Evolutionary conservation across 306 rosid genomes (phyloP).

Genomic region (Clitoria ternatea): DNA sequence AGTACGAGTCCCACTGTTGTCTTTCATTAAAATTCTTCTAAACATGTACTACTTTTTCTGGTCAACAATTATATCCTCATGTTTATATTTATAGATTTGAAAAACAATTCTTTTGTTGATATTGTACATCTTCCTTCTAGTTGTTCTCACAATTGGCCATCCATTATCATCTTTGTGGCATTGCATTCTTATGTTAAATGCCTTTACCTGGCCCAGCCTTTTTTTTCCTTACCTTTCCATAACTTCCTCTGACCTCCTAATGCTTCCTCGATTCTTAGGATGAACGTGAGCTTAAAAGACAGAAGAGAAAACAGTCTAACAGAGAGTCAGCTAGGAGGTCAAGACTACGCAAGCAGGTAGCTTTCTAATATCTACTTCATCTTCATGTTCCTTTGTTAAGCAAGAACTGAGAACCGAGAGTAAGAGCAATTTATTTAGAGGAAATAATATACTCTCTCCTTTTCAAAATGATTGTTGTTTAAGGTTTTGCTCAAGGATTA

Average conservation of each 20-base stretch:
- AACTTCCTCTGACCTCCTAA: neutral
- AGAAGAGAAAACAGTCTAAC: slow-evolving; percentile 96
- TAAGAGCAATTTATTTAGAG: no score
- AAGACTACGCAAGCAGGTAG: slow-evolving; percentile 95
- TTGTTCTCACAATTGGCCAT: neutral
- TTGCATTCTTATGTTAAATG: neutral
- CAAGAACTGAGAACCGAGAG: no score
- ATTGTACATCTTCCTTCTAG: no score
- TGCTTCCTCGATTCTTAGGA: slow-evolving; percentile 46
- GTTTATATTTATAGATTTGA: neutral
- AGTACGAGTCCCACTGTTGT: slow-evolving; percentile 35
- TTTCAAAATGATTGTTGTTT: no score
- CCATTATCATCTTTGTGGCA: neutral
- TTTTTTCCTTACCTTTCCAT: neutral
- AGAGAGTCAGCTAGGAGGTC: slow-evolving; percentile 99
- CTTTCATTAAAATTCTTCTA: neutral
- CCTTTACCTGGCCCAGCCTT: neutral
- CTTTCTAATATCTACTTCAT: neutral
- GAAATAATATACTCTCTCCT: no score
- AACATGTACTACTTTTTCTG: neutral
- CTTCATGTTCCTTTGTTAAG: neutral
- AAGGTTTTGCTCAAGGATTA: no score
- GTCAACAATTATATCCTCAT: neutral
- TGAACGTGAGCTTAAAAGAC: slow-evolving; percentile 93
- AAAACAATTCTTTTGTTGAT: neutral